Conservation (phyloP, 768 basidiomycete genomes). For the Lenzites betulinus region DNA sequence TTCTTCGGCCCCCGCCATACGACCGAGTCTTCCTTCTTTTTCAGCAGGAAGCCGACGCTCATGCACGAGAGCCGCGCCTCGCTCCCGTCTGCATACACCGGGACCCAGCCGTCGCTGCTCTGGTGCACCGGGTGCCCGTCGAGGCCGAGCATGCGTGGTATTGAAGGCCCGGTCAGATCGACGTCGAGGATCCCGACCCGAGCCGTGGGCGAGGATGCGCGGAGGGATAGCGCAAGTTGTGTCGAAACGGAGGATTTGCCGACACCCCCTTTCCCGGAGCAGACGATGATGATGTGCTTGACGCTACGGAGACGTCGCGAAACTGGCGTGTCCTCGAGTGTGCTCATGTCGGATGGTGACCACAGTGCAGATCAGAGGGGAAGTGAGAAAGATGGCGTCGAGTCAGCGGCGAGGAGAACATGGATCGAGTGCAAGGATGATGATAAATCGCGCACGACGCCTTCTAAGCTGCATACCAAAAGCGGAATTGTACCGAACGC, state of each 20-base stretch:
- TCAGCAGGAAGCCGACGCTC: slow-evolving; percentile 95
- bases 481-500: neutral
- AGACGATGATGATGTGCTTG: slow-evolving; percentile 87
- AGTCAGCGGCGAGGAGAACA: slow-evolving; percentile 11
- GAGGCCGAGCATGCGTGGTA: slow-evolving; percentile 92
- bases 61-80: slow-evolving; percentile 83
- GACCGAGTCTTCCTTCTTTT: slow-evolving; percentile 88
- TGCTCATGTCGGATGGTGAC: slow-evolving; percentile 20
- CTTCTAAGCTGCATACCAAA: slow-evolving; percentile 13
- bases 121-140: slow-evolving; percentile 89
- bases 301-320: slow-evolving; percentile 71
- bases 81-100: slow-evolving; percentile 89
- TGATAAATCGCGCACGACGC: slow-evolving; percentile 20
- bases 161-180: slow-evolving; percentile 92
- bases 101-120: slow-evolving; percentile 96
- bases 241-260: slow-evolving; percentile 97
- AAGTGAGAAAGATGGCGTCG: neutral
- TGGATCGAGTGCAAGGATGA: slow-evolving; percentile 10
- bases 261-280: slow-evolving; percentile 97
- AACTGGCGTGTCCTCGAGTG: slow-evolving; percentile 55
- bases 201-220: slow-evolving; percentile 62
- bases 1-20: slow-evolving; percentile 99
- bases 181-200: slow-evolving; percentile 91
- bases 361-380: neutral
- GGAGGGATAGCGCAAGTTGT: slow-evolving; percentile 88